Evolutionary conservation across 331 rosid species (phyloP).

Genomic region (Cydonia oblonga): DNA sequence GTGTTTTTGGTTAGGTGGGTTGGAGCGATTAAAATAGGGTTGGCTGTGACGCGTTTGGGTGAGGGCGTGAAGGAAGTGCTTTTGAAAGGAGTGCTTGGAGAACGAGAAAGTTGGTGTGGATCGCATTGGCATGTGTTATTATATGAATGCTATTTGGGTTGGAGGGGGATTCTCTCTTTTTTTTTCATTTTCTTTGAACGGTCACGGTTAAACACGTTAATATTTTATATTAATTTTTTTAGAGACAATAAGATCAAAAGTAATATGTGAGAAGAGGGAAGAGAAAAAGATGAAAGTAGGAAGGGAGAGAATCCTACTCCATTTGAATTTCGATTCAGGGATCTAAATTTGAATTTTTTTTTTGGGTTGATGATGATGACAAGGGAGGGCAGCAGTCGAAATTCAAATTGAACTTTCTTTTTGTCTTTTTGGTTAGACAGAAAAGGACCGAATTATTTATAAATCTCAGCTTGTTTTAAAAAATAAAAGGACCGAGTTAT

Average conservation of each 20-base stretch:
- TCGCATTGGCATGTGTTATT: neutral
- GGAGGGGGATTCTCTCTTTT: no score
- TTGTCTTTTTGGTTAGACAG: neutral
- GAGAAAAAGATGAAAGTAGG: no score
- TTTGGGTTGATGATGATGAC: neutral
- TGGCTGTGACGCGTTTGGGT: conserved; percentile 7
- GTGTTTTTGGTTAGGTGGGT: neutral
- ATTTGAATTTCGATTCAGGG: neutral
- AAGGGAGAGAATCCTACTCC: no score
- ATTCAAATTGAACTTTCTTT: neutral
- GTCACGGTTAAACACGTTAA: no score
- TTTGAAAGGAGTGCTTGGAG: neutral
- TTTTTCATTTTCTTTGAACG: no score
- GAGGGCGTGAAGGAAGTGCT: neutral
- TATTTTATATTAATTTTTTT: no score
- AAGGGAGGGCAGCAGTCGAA: neutral
- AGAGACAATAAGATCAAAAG: no score
- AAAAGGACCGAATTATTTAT: neutral
- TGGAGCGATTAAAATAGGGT: conserved; percentile 8
- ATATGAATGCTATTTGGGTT: neutral
- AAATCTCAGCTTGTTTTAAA: neutral
- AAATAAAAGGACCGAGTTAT: neutral
- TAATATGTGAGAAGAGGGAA: no score
- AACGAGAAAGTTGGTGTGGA: neutral
- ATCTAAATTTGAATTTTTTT: neutral